Percentiles rank a stretch among this genome's conserved stretches.
phyloP scores from a whole-genome alignment of 768 basidiomycete genomes.

The Boletus huronensis region DNA sequence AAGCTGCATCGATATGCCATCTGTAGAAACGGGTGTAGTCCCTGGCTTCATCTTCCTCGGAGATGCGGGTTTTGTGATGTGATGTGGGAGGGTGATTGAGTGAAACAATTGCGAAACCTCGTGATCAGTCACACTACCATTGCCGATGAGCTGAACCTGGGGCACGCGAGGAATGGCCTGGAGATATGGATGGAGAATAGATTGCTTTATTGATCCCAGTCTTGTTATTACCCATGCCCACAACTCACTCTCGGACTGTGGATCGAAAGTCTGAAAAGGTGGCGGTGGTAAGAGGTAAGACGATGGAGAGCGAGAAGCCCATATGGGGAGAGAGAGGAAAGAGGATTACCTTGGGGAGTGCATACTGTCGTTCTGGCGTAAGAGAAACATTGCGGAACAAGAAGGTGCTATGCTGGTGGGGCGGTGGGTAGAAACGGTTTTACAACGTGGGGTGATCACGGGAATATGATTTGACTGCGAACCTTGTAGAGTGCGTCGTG shows the following conservation, averaged over 20 bases:
- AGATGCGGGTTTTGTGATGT: constrained; percentile 81
- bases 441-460: background rate
- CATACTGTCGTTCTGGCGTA: constrained; percentile 81
- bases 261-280: constrained; percentile 70
- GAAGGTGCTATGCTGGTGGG: constrained; percentile 61
- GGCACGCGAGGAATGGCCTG: constrained; percentile 88
- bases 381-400: constrained; percentile 69
- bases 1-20: constrained; percentile 90
- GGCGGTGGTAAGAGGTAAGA: constrained; percentile 3
- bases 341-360: constrained; percentile 67
- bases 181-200: constrained; percentile 84
- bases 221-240: constrained; percentile 89
- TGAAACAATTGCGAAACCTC: constrained; percentile 72
- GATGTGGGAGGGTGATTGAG: constrained; percentile 82
- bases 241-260: constrained; percentile 50
- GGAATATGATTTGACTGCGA: background rate
- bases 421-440: background rate
- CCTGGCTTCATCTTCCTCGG: constrained; percentile 66
- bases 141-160: constrained; percentile 91
- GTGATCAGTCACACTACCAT: constrained; percentile 76
- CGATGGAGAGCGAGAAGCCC: background rate
- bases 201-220: constrained; percentile 68
- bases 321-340: background rate
- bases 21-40: constrained; percentile 85
- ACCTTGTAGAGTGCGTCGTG: constrained; percentile 77